Percentiles rank a stretch among this genome's conserved stretches.
Evolutionary conservation across 2,329 filamentous ascomycete species (phyloP).

Genomic region (Cytospora schulzeri): DNA sequence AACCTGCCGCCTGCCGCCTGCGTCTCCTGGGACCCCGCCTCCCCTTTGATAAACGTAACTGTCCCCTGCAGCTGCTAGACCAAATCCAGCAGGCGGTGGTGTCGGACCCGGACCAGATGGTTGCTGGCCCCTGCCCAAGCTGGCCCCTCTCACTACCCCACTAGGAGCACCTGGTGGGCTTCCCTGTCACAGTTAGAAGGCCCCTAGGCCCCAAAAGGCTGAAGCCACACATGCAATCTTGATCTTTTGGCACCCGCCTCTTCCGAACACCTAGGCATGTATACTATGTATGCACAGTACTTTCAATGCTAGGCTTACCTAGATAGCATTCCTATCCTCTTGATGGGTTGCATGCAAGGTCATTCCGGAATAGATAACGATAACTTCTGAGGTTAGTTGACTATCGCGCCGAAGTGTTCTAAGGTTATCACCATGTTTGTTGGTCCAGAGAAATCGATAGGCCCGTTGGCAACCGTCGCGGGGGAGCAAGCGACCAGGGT

Average conservation of each 20-base stretch:
- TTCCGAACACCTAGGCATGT: no score
- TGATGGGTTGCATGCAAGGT: not conserved
- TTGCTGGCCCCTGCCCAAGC: not conserved
- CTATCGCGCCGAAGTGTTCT: not conserved
- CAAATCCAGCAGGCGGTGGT: conserved; percentile 5
- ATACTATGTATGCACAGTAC: no score
- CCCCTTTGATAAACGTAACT: not conserved
- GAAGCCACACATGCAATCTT: not conserved
- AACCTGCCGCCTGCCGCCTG: conserved; percentile 13
- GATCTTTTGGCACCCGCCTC: not conserved
- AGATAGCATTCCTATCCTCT: not conserved
- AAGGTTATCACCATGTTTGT: not conserved
- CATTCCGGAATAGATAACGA: not conserved
- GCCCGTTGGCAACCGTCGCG: not conserved
- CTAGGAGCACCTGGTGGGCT: not conserved
- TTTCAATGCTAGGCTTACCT: not conserved
- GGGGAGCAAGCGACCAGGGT: not conserved
- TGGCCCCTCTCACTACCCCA: not conserved
- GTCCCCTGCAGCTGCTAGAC: conserved; percentile 1
- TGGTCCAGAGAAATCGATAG: not conserved
- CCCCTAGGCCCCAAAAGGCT: not conserved
- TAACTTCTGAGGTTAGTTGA: not conserved
- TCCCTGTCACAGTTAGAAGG: not conserved
- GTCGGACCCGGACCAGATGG: not conserved
- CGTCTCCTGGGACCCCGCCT: not conserved